Percentiles rank a stretch among this genome's conserved stretches.
phyloP scores from a whole-genome alignment of 768 basidiomycete genomes.

The Trametes cubensis region DNA sequence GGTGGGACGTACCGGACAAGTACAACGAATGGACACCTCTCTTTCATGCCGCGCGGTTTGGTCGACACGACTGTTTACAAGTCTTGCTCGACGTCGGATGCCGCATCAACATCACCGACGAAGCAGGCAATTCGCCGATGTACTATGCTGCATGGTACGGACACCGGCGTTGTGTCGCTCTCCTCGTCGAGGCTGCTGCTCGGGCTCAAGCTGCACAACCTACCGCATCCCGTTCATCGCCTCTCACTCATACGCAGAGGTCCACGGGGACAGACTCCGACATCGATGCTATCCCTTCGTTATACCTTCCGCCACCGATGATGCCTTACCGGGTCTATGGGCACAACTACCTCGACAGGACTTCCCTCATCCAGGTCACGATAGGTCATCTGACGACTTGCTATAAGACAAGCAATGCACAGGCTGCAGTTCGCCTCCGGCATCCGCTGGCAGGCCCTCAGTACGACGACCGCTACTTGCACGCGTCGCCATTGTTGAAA shows the following conservation, averaged over 20 bases:
- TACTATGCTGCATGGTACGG: conserved; percentile 99
- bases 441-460: conserved; percentile 73
- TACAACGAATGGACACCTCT: conserved; percentile 99
- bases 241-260: conserved; percentile 27
- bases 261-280: conserved; percentile 57
- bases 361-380: conserved; percentile 81
- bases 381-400: conserved; percentile 67
- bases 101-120: conserved; percentile 77
- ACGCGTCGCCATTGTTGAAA: conserved; percentile 84
- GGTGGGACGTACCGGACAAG: conserved; percentile 89
- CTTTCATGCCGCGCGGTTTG: conserved; percentile 91
- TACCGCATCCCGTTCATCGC: conserved; percentile 31
- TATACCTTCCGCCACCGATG: conserved; percentile 96
- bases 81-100: conserved; percentile 82
- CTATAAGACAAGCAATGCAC: conserved; percentile 34
- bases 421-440: conserved; percentile 64
- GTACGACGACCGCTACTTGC: conserved; percentile 64
- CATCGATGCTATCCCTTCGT: conserved; percentile 88
- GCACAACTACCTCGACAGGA: conserved; percentile 91
- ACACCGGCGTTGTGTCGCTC: conserved; percentile 66
- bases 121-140: conserved; percentile 79
- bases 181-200: conserved; percentile 52
- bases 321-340: conserved; percentile 98
- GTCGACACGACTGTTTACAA: conserved; percentile 70
- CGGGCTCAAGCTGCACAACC: conserved; percentile 26